Conservation (phyloP, 2,329 filamentous ascomycete genomes). For the Sarocladiaceae sp. region DNA sequence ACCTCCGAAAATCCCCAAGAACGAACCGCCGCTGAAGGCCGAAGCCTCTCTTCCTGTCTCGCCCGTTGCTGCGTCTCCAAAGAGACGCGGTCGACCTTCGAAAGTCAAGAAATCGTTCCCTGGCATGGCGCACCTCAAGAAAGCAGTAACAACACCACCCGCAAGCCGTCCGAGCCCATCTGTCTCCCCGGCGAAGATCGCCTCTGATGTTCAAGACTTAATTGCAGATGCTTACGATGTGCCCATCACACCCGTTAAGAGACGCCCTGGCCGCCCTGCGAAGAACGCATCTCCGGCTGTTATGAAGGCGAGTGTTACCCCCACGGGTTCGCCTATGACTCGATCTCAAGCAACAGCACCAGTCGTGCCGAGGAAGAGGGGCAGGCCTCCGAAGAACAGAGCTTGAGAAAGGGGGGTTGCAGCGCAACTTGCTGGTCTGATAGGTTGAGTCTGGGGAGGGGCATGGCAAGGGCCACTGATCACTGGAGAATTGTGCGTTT, state of each 20-base stretch:
- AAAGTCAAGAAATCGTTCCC: not conserved
- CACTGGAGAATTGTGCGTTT: too few species aligned
- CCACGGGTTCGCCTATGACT: not conserved
- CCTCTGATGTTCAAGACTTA: not conserved
- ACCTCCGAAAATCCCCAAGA: not conserved
- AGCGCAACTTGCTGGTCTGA: not conserved
- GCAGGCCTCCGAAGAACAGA: not conserved
- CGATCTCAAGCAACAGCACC: too few species aligned
- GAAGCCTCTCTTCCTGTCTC: too few species aligned
- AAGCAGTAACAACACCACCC: not conserved
- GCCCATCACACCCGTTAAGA: not conserved
- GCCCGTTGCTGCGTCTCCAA: not conserved
- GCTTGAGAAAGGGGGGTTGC: not conserved
- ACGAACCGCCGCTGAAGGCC: not conserved
- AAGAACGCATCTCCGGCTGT: not conserved
- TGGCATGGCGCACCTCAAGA: not conserved
- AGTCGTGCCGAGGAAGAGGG: not conserved
- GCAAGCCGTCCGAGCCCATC: too few species aligned
- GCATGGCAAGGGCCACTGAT: too few species aligned
- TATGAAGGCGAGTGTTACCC: not conserved
- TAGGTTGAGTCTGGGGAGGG: not conserved
- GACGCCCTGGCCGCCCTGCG: not conserved
- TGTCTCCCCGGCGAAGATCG: too few species aligned
- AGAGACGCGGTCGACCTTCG: slow-evolving; percentile 1
- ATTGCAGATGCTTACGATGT: not conserved